Evolutionary conservation across 441 rosid genomes (phyloP), one percentile per base, ranked within the genome.

Genomic region (Metrosideros polymorpha): DNA sequence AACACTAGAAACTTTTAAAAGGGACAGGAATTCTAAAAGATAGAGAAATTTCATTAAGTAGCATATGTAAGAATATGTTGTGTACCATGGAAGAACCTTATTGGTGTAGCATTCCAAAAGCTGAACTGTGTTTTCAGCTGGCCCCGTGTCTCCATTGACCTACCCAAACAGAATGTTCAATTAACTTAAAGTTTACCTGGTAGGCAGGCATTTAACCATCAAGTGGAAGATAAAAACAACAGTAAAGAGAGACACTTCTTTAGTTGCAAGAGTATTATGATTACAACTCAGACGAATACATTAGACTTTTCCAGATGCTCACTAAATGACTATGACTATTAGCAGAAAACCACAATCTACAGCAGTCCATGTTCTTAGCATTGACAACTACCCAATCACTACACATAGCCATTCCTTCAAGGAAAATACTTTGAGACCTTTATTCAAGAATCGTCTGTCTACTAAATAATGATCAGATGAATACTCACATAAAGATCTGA

Each of bases 61-160:
- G 84, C 61, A 52, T 52, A 25, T 22, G 57, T 50, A 35, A 82
- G 53, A 49, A 12, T 10, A 22, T 10, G 54, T 17, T 85, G 86
- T 71, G 83, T 96, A 98, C 99, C 99, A 90, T 89, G 98, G 96
- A 88, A 98, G 93, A 88, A 96, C 87, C 87, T 91, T 93, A 85
- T 87, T 83, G 85, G 96, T 92, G 92, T 90, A 90, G 91, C 98
- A 96, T 83, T 94, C 94, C 94, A 95, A 89, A 86, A 97, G 97
- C 89, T 91, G 93, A 90, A 91, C 88, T 43, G 91, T 83, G 19
- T 89, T 88, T 88, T 91, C 91, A 47, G 90, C 90, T 63, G 93
- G 92, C 88, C 91, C 90, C 45, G 85, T 85, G 89, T 93, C 92
- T 87, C 94, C 95, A 87, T 90, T 92, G 86, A 91, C 92, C 99